These are phyloP conservation scores for Leptoxyphium fumago DNA, from an alignment of 2,329 filamentous ascomycete genomes.

Conservation along the genomic window DNA sequence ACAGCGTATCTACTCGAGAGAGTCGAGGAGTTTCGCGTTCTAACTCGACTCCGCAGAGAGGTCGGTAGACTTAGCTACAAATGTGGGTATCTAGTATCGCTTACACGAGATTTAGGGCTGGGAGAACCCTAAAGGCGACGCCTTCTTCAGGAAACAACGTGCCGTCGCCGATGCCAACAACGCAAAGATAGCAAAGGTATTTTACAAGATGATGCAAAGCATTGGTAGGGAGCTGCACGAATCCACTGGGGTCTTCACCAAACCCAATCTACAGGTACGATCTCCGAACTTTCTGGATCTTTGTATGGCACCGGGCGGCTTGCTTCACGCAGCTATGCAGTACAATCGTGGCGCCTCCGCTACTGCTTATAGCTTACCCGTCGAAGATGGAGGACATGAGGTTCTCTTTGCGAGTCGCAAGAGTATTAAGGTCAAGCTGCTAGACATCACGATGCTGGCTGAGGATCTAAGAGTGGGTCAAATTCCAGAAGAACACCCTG, in stretches of 20 bases:
- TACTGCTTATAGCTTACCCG: neutral
- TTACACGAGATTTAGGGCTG: constrained; percentile 25
- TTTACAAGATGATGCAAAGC: constrained; percentile 29
- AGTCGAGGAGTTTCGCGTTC: neutral
- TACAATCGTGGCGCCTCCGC: constrained; percentile 11
- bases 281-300: constrained; percentile 34
- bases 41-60: neutral
- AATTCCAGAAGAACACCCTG: constrained; percentile 10
- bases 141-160: constrained; percentile 28
- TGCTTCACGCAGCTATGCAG: constrained; percentile 25
- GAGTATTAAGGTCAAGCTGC: constrained; percentile 13
- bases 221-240: constrained; percentile 31
- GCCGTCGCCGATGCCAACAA: constrained; percentile 22
- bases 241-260: constrained; percentile 19
- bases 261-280: constrained; percentile 3
- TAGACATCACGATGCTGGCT: constrained; percentile 40
- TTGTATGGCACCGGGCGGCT: constrained; percentile 43
- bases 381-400: neutral
- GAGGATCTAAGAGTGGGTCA: constrained; percentile 19
- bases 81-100: neutral
- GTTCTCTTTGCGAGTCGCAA: constrained; percentile 13
- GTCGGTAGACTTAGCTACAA: neutral
- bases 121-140: constrained; percentile 29
- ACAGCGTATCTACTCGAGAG: neutral
- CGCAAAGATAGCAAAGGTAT: constrained; percentile 8